Evolutionary conservation across 2,329 filamentous ascomycete genomes (phyloP).

Genomic region (Albophoma yamanashiensis): DNA sequence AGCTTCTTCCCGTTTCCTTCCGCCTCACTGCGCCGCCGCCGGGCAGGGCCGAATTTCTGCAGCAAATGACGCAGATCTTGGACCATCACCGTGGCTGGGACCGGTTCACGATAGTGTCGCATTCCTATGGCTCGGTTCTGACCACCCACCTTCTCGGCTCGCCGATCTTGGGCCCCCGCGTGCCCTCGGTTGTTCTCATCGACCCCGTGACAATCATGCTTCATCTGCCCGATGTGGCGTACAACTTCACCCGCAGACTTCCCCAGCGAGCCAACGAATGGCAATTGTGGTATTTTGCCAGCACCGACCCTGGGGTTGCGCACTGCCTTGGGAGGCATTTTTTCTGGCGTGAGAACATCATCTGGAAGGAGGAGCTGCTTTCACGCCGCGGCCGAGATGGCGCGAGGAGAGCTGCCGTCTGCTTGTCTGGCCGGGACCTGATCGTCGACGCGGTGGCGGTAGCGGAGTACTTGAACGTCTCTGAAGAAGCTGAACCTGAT

Average conservation of each 20-base stretch:
- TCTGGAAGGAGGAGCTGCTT: constrained; percentile 57
- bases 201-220: constrained; percentile 58
- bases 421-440: constrained; percentile 48
- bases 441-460: constrained; percentile 53
- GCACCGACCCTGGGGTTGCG: constrained; percentile 55
- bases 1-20: constrained; percentile 55
- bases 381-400: constrained; percentile 3
- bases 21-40: constrained; percentile 46
- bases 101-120: constrained; percentile 48
- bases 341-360: constrained; percentile 60
- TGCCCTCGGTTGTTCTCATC: constrained; percentile 36
- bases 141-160: constrained; percentile 50
- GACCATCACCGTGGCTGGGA: constrained; percentile 48
- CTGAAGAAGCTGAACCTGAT: constrained; percentile 6
- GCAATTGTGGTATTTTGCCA: constrained; percentile 61
- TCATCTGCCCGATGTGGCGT: constrained; percentile 59
- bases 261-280: constrained; percentile 54
- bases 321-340: constrained; percentile 55
- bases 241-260: constrained; percentile 52
- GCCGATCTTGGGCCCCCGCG: constrained; percentile 33
- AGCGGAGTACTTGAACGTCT: constrained; percentile 37
- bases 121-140: constrained; percentile 55
- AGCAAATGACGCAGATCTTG: constrained; percentile 46
- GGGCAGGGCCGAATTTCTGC: constrained; percentile 39
- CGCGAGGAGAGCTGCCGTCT: constrained; percentile 39